Conservation (phyloP, 768 basidiomycete genomes). For the Russula ochroleuca region DNA sequence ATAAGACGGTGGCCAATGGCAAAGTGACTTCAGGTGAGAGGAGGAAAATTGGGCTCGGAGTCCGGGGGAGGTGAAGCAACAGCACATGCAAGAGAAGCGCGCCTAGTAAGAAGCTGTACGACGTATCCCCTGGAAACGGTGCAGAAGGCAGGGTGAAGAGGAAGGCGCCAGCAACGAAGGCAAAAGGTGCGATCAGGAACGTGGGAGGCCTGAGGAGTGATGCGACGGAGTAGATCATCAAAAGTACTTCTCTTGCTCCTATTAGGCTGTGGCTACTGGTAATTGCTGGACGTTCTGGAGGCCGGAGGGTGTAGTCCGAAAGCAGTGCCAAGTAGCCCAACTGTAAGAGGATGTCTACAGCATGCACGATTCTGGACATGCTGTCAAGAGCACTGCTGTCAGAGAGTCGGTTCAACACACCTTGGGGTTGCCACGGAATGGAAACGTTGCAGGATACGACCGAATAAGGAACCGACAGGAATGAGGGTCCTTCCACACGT, state of each 20-base stretch:
- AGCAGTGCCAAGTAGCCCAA: slow-evolving; percentile 41
- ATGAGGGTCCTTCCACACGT: slow-evolving; percentile 12
- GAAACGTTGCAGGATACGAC: slow-evolving; percentile 30
- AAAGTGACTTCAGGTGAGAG: slow-evolving; percentile 39
- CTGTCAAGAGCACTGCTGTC: neutral
- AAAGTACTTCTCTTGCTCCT: slow-evolving; percentile 37
- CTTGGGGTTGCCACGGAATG: slow-evolving; percentile 45
- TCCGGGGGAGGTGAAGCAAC: slow-evolving; percentile 43
- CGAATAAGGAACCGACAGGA: slow-evolving; percentile 8
- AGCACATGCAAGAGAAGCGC: slow-evolving; percentile 42
- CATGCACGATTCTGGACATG: slow-evolving; percentile 41
- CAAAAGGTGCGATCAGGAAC: slow-evolving; percentile 35
- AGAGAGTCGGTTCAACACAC: slow-evolving; percentile 32
- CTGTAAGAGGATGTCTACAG: slow-evolving; percentile 41
- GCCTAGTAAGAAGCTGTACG: slow-evolving; percentile 43
- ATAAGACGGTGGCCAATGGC: slow-evolving; percentile 45
- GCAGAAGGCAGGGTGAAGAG: slow-evolving; percentile 40
- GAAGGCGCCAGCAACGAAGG: slow-evolving; percentile 42
- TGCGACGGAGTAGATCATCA: slow-evolving; percentile 41
- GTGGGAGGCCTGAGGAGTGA: slow-evolving; percentile 37
- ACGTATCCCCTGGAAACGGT: slow-evolving; percentile 39
- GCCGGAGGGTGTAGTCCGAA: slow-evolving; percentile 35
- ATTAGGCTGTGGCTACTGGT: slow-evolving; percentile 26
- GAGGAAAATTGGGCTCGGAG: slow-evolving; percentile 45
- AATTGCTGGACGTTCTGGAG: slow-evolving; percentile 36